Conservation (phyloP, 2,329 filamentous ascomycete species). For the Sporothrix euskadiensis region DNA sequence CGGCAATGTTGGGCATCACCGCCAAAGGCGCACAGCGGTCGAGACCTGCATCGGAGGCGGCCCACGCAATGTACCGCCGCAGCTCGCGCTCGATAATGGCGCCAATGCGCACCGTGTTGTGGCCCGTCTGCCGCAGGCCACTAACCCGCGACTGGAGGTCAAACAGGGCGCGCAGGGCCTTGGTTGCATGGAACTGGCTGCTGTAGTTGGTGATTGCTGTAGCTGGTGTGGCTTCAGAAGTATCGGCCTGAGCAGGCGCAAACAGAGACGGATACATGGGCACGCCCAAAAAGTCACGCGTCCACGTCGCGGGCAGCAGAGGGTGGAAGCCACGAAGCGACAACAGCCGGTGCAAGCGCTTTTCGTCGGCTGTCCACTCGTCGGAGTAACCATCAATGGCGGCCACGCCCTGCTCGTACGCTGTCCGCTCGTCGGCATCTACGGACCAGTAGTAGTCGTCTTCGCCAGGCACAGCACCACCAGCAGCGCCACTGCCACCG, state of each 20-base stretch:
- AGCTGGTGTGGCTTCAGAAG: conserved; percentile 22
- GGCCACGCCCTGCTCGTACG: conserved; percentile 31
- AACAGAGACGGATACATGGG: conserved; percentile 40
- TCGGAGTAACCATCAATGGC: conserved; percentile 31
- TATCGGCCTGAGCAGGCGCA: conserved; percentile 33
- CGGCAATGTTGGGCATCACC: conserved; percentile 44
- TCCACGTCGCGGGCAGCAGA: conserved; percentile 41
- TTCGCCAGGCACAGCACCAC: conserved; percentile 22
- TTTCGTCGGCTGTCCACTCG: conserved; percentile 40
- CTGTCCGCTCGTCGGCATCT: conserved; percentile 30
- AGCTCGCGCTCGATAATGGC: conserved; percentile 38
- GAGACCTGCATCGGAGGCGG: conserved; percentile 38
- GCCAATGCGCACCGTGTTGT: conserved; percentile 36
- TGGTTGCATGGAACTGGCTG: conserved; percentile 39
- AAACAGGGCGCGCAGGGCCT: conserved; percentile 41
- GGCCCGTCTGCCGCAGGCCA: conserved; percentile 39
- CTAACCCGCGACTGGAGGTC: conserved; percentile 39
- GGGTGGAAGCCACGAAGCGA: conserved; percentile 42
- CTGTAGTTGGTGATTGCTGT: conserved; percentile 37
- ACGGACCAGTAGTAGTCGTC: conserved; percentile 32
- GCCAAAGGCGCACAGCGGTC: conserved; percentile 31
- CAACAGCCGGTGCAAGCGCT: conserved; percentile 40
- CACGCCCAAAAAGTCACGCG: conserved; percentile 39
- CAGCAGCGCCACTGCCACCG: neutral
- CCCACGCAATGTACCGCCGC: conserved; percentile 40